phyloP scores from a whole-genome alignment of 2,329 filamentous ascomycete species.

The Pseudogymnoascus pannorum region DNA sequence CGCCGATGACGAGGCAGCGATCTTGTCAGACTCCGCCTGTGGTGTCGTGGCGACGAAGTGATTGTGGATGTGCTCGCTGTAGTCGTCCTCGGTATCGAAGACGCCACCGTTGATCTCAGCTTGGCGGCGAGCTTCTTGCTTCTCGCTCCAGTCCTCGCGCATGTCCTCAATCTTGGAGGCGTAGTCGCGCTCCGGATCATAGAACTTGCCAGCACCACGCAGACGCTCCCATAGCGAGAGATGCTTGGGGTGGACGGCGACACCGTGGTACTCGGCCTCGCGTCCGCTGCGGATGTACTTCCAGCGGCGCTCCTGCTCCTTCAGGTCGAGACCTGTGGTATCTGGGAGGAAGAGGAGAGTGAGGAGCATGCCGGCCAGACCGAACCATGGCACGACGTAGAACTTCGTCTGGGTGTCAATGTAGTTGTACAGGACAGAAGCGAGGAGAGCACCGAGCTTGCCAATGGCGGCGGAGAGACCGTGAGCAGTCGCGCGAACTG shows the following conservation, averaged over 20 bases:
- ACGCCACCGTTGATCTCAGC: conserved; percentile 23
- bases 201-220: conserved; percentile 69
- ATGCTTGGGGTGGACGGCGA: conserved; percentile 85
- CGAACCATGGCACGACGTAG: conserved; percentile 92
- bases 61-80: conserved; percentile 19
- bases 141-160: conserved; percentile 53
- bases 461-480: conserved; percentile 88
- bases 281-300: conserved; percentile 72
- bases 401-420: conserved; percentile 80
- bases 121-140: conserved; percentile 32
- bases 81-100: conserved; percentile 20
- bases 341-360: conserved; percentile 88
- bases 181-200: conserved; percentile 77
- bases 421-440: conserved; percentile 90
- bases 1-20: not conserved
- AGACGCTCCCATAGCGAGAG: conserved; percentile 82
- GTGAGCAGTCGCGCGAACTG: conserved; percentile 87
- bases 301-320: conserved; percentile 96
- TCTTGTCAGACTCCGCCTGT: not conserved
- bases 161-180: conserved; percentile 80
- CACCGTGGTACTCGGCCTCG: conserved; percentile 80
- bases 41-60: conserved; percentile 17
- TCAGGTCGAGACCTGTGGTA: conserved; percentile 90
- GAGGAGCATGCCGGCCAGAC: conserved; percentile 75
- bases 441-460: conserved; percentile 80